Base-by-base conservation (phyloP, 148 eudicot species). In the Cornus suecica region DNA sequence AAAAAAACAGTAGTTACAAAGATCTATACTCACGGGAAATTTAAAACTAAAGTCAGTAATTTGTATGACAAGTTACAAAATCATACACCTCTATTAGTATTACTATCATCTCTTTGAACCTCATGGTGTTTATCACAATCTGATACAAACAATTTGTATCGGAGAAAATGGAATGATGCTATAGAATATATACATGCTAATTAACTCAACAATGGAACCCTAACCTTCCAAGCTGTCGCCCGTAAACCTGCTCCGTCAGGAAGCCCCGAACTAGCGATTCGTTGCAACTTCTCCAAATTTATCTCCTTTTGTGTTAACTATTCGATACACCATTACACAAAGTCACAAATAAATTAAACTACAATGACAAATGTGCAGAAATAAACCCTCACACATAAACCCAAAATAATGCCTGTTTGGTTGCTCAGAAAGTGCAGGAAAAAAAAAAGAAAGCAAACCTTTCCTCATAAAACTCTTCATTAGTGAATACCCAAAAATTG, bases 211-310 rank as follows among this genome's bases (percentile, higher is more conserved):
- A 48, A 13, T 1, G 3, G 69, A 78, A 72, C 31, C 15, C 81
- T 51, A 54, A 90, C 91, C 93, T 90, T 90, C 93, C 93, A 90
- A 74, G 85, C 76, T 11, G 88, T 83, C 52, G 93, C 87, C 14
- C 93, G 85, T 72, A 84, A 68, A 30, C 82, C 79, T 72, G 89
- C 91, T 16, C 84, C 89, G 66, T 80, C 82, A 8, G 91, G 93
- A 66, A 90, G 73, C 72, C 93, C 90, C 14, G 82, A 81, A 30
- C 80, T 84, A 68, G 93, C 90, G 34, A 90, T 81, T 60, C 82
- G 75, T 83, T 88, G 91, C 81, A 90, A 66, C 74, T 86, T 88
- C 73, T 88, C 90, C 90, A 90, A 80, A 78, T 86, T 90, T 32
- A 90, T 83, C 82, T 84, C 91, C 69, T 77, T 66, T 65, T 80